phyloP scores from a whole-genome alignment of 805 yeast species.

The Lipomyces chichibuensis region DNA sequence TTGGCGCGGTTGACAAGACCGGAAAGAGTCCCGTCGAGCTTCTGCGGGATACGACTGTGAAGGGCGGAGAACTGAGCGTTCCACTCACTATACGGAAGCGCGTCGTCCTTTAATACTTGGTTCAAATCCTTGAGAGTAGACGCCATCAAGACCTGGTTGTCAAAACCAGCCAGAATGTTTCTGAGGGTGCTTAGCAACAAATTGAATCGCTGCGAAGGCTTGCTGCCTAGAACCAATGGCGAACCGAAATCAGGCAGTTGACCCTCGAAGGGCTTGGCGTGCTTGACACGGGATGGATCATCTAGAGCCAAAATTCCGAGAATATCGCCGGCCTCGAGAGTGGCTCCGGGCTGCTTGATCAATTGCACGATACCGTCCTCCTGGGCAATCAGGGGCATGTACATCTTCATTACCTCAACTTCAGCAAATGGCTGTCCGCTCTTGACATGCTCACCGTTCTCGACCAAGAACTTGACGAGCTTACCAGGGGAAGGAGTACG shows the following conservation, averaged over 20 bases:
- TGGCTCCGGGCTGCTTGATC: constrained; percentile 98
- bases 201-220: constrained; percentile 75
- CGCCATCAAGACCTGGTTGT: constrained; percentile 92
- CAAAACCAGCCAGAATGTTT: constrained; percentile 87
- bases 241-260: constrained; percentile 87
- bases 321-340: constrained; percentile 94
- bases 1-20: constrained; percentile 67
- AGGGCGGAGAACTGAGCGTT: constrained; percentile 78
- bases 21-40: constrained; percentile 68
- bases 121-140: constrained; percentile 74
- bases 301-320: constrained; percentile 92
- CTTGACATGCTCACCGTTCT: constrained; percentile 88
- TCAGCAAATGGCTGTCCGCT: constrained; percentile 97
- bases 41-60: constrained; percentile 83
- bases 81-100: constrained; percentile 95
- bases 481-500: constrained; percentile 99
- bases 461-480: constrained; percentile 88
- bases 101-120: constrained; percentile 72
- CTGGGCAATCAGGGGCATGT: constrained; percentile 93
- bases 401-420: constrained; percentile 99
- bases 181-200: constrained; percentile 61
- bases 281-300: constrained; percentile 96
- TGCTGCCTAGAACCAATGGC: constrained; percentile 80
- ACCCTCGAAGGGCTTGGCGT: constrained; percentile 93
- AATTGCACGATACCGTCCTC: constrained; percentile 92